A percentile compares a stretch with the other conserved stretches of the same genome.
Conservation (phyloP, 139 green algal species). For the Picochlorum sp. region DNA sequence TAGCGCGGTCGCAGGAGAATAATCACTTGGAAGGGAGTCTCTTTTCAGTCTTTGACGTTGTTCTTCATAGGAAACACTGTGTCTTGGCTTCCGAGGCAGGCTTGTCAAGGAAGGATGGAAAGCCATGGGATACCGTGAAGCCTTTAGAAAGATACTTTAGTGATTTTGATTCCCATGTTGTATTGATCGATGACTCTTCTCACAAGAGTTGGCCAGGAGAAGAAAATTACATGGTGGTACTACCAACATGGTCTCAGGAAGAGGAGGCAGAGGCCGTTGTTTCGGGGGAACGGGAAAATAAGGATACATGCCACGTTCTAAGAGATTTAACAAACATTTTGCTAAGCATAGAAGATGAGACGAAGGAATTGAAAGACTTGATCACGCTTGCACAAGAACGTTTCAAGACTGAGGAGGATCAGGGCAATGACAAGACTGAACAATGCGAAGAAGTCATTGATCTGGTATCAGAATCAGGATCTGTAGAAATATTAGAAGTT, state of each 20-base stretch:
- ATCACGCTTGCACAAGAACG: conserved; percentile 1
- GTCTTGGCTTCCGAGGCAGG: conserved; percentile 7
- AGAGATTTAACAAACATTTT: conserved; percentile 11
- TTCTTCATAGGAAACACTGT: conserved; percentile 15
- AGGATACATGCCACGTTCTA: conserved; percentile 6
- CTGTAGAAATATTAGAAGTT: conserved; percentile 9
- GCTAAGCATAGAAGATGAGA: neutral
- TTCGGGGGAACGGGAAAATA: neutral
- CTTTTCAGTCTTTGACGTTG: conserved; percentile 7
- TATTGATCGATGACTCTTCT: conserved; percentile 34
- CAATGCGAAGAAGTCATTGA: neutral
- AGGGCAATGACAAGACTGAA: neutral
- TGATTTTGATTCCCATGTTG: conserved; percentile 10
- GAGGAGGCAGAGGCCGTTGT: neutral
- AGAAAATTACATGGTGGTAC: conserved; percentile 23
- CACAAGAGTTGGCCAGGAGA: conserved; percentile 27
- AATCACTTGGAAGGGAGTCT: neutral
- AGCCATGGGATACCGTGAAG: conserved; percentile 42
- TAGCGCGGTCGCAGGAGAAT: neutral
- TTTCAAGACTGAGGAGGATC: neutral
- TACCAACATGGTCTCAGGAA: conserved; percentile 17
- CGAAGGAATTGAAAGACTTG: neutral
- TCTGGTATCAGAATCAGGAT: neutral
- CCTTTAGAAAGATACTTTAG: conserved; percentile 29
- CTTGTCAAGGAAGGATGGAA: conserved; percentile 3